phyloP scores from a whole-genome alignment of 2,329 filamentous ascomycete species.

The Trichophyton benhamiae region DNA sequence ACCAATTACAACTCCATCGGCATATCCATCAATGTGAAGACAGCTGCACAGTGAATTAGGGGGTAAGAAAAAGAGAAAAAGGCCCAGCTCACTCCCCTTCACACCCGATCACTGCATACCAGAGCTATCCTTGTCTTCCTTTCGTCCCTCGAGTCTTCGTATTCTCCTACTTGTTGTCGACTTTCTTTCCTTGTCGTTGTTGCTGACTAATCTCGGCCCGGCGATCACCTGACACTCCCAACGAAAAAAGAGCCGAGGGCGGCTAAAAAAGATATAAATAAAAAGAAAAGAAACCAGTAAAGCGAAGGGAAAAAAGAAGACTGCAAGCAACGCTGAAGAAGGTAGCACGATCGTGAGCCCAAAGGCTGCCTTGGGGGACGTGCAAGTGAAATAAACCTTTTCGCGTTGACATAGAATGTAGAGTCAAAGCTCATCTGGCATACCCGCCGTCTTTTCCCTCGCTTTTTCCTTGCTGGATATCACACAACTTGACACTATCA shows the following conservation, averaged over 20 bases:
- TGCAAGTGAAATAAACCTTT: constrained; percentile 2
- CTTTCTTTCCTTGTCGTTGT: neutral
- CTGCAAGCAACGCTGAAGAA: constrained; percentile 17
- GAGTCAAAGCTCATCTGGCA: neutral
- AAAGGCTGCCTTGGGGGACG: neutral
- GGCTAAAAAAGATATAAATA: neutral
- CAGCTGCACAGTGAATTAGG: neutral
- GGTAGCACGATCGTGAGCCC: constrained; percentile 11
- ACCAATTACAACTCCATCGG: neutral
- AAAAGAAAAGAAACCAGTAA: constrained; percentile 10
- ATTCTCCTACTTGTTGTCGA: neutral
- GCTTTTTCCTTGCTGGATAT: neutral
- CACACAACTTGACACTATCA: neutral
- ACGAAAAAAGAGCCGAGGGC: neutral
- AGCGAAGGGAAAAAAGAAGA: no score
- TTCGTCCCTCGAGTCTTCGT: neutral
- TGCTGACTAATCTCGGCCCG: neutral
- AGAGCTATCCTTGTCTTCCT: neutral
- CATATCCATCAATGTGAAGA: neutral
- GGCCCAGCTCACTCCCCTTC: neutral
- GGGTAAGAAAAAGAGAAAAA: neutral
- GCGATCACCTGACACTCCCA: neutral
- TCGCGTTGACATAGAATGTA: constrained; percentile 7
- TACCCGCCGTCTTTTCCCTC: neutral
- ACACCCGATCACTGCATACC: neutral